phyloP scores from a whole-genome alignment of 805 yeast species.

The Spathaspora passalidarum region DNA sequence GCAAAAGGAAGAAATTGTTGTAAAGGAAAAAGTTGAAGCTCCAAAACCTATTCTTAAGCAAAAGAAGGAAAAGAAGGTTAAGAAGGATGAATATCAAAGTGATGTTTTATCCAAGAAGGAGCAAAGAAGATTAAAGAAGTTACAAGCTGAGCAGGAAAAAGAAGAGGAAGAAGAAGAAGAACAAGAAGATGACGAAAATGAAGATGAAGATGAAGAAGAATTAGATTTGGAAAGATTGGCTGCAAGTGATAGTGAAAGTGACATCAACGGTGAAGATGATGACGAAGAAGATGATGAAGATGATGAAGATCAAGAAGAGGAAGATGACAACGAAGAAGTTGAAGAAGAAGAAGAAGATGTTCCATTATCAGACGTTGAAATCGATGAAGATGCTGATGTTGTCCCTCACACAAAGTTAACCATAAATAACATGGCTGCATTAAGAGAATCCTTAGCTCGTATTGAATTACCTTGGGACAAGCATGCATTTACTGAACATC shows the following conservation, averaged over 20 bases:
- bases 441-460: conserved; percentile 65
- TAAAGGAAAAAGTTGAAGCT: conserved; percentile 6
- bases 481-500: conserved; percentile 80
- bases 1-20: conserved; percentile 9
- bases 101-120: conserved; percentile 60
- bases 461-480: conserved; percentile 63
- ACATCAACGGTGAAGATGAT: conserved; percentile 28
- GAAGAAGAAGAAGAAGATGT: conserved; percentile 74
- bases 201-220: conserved; percentile 40
- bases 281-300: conserved; percentile 33
- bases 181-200: conserved; percentile 39
- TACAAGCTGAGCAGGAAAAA: conserved; percentile 23
- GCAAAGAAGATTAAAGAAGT: conserved; percentile 56
- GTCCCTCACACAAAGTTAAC: conserved; percentile 90
- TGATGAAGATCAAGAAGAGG: conserved; percentile 40
- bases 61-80: conserved; percentile 13
- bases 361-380: conserved; percentile 85
- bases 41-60: conserved; percentile 5
- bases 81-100: conserved; percentile 38
- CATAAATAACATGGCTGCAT: conserved; percentile 82
- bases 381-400: conserved; percentile 91
- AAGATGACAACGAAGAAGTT: conserved; percentile 48
- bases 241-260: conserved; percentile 51
- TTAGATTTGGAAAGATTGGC: conserved; percentile 55
- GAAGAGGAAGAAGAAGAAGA: conserved; percentile 21